Base-by-base conservation (phyloP, 2,329 filamentous ascomycete species). In the Ploettnerulaceae sp. region DNA sequence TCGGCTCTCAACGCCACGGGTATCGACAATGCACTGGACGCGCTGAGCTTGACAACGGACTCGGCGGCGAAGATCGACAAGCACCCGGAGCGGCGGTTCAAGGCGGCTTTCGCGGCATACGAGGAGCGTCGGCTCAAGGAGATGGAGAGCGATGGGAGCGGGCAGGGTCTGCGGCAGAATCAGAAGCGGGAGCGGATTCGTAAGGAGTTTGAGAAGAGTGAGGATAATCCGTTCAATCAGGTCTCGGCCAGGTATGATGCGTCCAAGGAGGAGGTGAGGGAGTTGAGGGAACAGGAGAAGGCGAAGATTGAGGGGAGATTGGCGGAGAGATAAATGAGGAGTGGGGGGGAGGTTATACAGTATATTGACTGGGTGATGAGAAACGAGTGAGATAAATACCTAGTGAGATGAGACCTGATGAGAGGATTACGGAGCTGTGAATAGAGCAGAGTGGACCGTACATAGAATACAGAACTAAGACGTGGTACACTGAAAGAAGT, bases 151-250 rank as follows among this genome's bases (percentile, higher is more conserved):
- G 89, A 96, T 66, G 86, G 84, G 43, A 81, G 71, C 57, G 76
- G 75, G 15, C 67, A 84, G 47, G 89, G 88, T 0, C 67, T 97
- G 63, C 75, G 90, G 47, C 73, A 86, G 58, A 80, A 94, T 58
- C 90, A 96, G 76, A 84, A 86, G 68, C 82, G 90, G 61, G 86
- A 91, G 54, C 75, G 83, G 62, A 86, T 95, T 57, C 70, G 79
- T 53, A 94, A 95, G 74, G 93, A 97, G 71, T 98, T 97, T 66
- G 86, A 95, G 68, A 94, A 89, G 74, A 86, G 86, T 61, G 84
- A 87, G 1, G 91, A 97, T 60, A 98, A 98, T 67, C 93, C 93
- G 11, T 93, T 95, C 71, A 95, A 95, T 70, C 88, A 95, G 70
- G 82, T 84, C 12, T 79, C 73, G 41, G 86, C 81, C 2, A 67